Evolutionary conservation across 148 eudicot genomes (phyloP), one percentile per base, ranked within the genome.

Genomic region (Dianthus caryophyllus): DNA sequence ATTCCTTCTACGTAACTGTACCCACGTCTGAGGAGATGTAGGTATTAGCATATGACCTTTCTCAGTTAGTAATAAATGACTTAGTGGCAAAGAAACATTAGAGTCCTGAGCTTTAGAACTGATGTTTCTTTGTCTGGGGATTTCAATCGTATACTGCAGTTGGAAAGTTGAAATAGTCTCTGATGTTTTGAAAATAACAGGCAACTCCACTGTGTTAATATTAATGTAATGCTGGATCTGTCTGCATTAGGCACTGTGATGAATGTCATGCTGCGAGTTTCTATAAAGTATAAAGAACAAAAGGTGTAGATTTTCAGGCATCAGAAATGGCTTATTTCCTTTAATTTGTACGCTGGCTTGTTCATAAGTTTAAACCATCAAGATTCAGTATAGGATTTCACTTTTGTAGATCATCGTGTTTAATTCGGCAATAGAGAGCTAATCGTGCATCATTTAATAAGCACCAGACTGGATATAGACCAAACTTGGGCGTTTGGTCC

Each of bases 61-160:
- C 64, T 16, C 41, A 6, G 36, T 30, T 44, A n/a, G 24, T 59
- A 59, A 59, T 36, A 31, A 59, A 31, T 59, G 64, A 59, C 44
- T 17, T 13, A 58, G 1, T 58, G 41, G 41, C 31, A 41, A 21
- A 29, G 11, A 58, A 58, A 9, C 1, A 58, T 29, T 58, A 0
- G 41, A n/a, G 21, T 18, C 21, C 18, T 58, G 41, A 16, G 62
- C 21, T 24, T 30, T 31, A 59, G 44, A 59, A n/a, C 46, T 36
- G 44, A 33, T 33, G 41, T 36, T 36, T 30, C 61, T 25, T 6
- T 56, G 58, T 22, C 6, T 59, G 21, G 10, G n/a, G 14, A 31
- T 24, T 3, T 11, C 20, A 30, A 29, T 30, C 30, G 27, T 21
- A 27, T 38, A 53, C 25, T n/a, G n/a, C n/a, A n/a, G 58, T 57